Base-by-base conservation (phyloP, 129 eudicot genomes). In the Glebionis coronaria region DNA sequence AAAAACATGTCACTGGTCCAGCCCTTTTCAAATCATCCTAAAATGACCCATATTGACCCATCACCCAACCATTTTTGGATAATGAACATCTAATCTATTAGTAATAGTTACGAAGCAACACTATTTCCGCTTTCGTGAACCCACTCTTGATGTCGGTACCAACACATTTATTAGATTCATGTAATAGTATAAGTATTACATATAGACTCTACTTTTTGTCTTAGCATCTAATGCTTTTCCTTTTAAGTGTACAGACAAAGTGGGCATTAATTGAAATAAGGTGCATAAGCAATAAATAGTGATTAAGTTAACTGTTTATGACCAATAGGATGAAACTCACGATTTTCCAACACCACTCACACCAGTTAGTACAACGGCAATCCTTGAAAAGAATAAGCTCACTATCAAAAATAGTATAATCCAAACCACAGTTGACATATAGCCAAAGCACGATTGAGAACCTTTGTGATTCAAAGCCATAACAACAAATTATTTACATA, bases 261-360 rank as follows among this genome's bases (percentile, higher is more conserved):
- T 9, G n/a, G n/a, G 1, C 11, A 19, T n/a, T 8, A 12, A 19
- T 12, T 13, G 9, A 12, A 50, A 49, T 15, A 49, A 18, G 9
- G 12, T 50, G 15, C 55, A 50, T n/a, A 18, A 0, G 18, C 9
- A 31, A 71, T 31, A 46, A 54, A 6, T 20, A 20, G 5, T 21
- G n/a, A 20, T 23, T 9, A 61, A 23, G 25, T 23, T 23, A 0
- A 23, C 25, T 23, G 2, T 23, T 23, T 38, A 18, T 8, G 10
- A 14, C 2, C 3, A 14, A 20, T 3, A 25, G 35, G 65, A 35
- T 35, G 50, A 77, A 45, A 82, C 96, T 88, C 63, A 92, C 95
- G 98, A 77, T 84, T 92, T 92, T 62, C 98, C 98, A 27, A 91
- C 86, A 31, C 98, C 98, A 47, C 95, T 83, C 50, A 88, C 96